Conservation (phyloP, 345 rosid genomes). For the Arabidopsis suecica region DNA sequence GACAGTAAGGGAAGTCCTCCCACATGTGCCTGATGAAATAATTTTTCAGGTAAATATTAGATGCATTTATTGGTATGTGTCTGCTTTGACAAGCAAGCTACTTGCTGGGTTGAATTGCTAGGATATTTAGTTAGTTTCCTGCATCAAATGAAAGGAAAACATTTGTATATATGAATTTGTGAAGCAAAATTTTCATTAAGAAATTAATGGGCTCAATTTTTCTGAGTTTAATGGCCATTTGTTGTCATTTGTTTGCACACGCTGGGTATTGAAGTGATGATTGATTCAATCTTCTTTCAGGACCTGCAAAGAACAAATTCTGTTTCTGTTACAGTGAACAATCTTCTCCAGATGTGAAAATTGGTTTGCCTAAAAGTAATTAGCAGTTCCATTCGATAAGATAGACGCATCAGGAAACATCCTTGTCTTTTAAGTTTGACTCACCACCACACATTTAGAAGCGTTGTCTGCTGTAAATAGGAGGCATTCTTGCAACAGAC, state of each 20-base stretch:
- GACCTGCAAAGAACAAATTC: conserved; percentile 84
- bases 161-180: not conserved
- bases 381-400: not conserved
- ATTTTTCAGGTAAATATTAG: conserved; percentile 63
- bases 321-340: conserved; percentile 75
- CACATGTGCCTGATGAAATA: conserved; percentile 74
- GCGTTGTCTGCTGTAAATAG: conserved; percentile 46
- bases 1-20: conserved; percentile 79
- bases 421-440: conserved; percentile 1
- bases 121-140: not conserved
- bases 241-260: not conserved
- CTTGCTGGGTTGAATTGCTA: not conserved
- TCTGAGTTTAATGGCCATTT: not conserved
- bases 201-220: not conserved
- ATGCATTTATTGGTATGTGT: not conserved
- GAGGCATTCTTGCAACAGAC: conserved; percentile 29
- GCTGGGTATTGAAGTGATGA: too few species aligned
- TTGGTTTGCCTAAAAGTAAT: conserved; percentile 5
- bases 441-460: conserved; percentile 32
- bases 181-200: not conserved
- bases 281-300: conserved; percentile 50
- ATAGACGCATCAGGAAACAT: conserved; percentile 13
- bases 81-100: not conserved
- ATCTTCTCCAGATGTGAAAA: conserved; percentile 76
- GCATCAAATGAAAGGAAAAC: not conserved